Base-by-base conservation (phyloP, 352 stramenopile genomes). In the Pythium oligandrum region DNA sequence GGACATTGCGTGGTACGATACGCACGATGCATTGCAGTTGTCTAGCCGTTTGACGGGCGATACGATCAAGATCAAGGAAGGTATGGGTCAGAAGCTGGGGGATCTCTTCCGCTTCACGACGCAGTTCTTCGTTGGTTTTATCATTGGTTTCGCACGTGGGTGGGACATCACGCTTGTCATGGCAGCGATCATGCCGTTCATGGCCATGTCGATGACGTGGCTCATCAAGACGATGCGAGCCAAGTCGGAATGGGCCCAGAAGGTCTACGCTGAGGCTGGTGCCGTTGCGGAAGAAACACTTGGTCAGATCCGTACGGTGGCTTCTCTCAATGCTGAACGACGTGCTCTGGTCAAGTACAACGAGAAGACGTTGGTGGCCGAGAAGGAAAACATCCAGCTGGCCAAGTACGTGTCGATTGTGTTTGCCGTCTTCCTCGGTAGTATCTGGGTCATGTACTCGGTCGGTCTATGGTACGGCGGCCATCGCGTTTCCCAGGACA, bases 381-480 rank as follows among this genome's bases (percentile, higher is more conserved):
- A 82, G 43, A 49, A 50, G 39, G 60, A 66, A 45, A 80, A 75
- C 8, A 66, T 81, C 38, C 44, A 53, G 12, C 58, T 73, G 26
- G 56, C 66, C 52, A 76, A 71, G 51, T 60, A 74, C 51, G 55
- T 56, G 4, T 53, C 64, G 1, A 45, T 50, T 2, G 60, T 81
- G 6, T 65, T 75, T 43, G 43, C 54, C 26, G 44, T 75, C 40
- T 75, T 85, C 56, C 11, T 78, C 33, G 69, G 34, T 1, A 78
- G 61, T 50, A 61, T 79, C 0, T 86, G 63, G 68, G 8, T 82
- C 35, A 83, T 81, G 61, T 82, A 83, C 45, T 49, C 68, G 0
- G 51, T 65, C 17, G 75, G 71, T 40, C 45, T 86, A 1, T 86
- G 75, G 75, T 86, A 86, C 56, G 75, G 75, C 11, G 70, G 73